Evolutionary conservation across 2,329 filamentous ascomycete species (phyloP), one percentile per base, ranked within the genome.

Genomic region (Claviceps monticola): DNA sequence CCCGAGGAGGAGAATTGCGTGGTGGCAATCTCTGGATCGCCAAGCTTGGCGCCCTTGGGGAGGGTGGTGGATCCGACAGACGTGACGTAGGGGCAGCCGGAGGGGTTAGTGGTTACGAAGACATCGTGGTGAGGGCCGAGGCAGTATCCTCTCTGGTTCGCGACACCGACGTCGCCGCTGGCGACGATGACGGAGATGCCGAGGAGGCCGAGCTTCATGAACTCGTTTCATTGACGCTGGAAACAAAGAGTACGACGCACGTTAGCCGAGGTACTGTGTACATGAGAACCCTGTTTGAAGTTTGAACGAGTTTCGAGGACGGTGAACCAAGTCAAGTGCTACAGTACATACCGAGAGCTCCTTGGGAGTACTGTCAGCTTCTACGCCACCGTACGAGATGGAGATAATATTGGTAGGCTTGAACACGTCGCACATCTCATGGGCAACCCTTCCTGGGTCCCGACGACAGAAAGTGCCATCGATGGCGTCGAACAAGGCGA

Each of bases 391-490:
- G 21, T 76, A 76, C 0, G 73, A 75, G 47, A 59, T 56, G 37
- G 55, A 57, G 72, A 76, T 61, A 16, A 67, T 62, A 54, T 63
- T 61, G 6, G 62, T 62, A 13, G 71, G 63, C 38, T 61, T 51
- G 51, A 59, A 61, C 2, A 57, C 50, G 39, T 56, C 57, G 58
- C 61, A 56, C 50, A 36, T 49, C 21, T 34, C 37, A n/a, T 64
- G 65, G 60, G 3, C 67, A 63, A 56, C 76, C 68, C 1, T 75
- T 53, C 66, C 76, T 1, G 73, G 73, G n/a, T 65, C 65, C 55
- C 71, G 14, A 13, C n/a, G 70, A 64, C 77, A 78, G 62, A 78
- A 79, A 47, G 68, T 71, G 3, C 73, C 74, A 56, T 77, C 74
- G 42, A 77, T 66, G 34, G 74, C 74, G 52, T 72, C 70, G 17